Evolutionary conservation across 1,284 basidiomycete genomes (phyloP), one percentile per base, ranked within the genome.

Genomic region (Phellopilus nigrolimitatus): DNA sequence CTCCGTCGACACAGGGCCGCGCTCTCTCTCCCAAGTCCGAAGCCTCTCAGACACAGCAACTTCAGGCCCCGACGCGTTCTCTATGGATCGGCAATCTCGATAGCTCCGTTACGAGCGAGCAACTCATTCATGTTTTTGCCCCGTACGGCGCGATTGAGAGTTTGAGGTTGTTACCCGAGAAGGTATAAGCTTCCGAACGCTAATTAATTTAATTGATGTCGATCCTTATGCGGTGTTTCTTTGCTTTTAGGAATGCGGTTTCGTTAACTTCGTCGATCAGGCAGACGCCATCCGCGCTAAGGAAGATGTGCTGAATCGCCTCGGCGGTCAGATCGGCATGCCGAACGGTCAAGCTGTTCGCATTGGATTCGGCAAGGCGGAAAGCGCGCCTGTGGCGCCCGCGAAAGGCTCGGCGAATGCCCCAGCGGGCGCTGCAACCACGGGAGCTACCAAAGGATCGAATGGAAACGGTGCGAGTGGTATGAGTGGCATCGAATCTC

Each of bases 61-160:
- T 85, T 46, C 91, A 97, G 68, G 88, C 91, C 40, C 95, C 97
- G 19, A 95, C 93, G 10, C 82, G 95, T 47, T 95, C 91, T 38
- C 75, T 99, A 38, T 99, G 95, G 95, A 95, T 99, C 62, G 95
- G 95, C 42, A 97, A 97, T 66, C 76, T 99, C 41, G 93, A 98
- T 66, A 88, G 88, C 56, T 87, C 86, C 46, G 91, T 95, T 46
- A 93, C 93, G 0, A 93, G 91, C 61, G 91, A 95, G 66, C 92
- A 97, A 63, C 82, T 99, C 49, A 90, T 97, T 56, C 85, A 88
- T 57, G 91, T 95, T 13, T 99, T 99, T 68, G 88, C 92, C 15
- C 90, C 90, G 0, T 98, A 98, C 64, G 95, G 95, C 46, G 90
- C 93, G 12, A 97, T 98, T 58, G 95, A 98, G 71, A 95, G 91